Conservation (phyloP, 2,329 filamentous ascomycete genomes). For the Mycosphaerella sp. region DNA sequence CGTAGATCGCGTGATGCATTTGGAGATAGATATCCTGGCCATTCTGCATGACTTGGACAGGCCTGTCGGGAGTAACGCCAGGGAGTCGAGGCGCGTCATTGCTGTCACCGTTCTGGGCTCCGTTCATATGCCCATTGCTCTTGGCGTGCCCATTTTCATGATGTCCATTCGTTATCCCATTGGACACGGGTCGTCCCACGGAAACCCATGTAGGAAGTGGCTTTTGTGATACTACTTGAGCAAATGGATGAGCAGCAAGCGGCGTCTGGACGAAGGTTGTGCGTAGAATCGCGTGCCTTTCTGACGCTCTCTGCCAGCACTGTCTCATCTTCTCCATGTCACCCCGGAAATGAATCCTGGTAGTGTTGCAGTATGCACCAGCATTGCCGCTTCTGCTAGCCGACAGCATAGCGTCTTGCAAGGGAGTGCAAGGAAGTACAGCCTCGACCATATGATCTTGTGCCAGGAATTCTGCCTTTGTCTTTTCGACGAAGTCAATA, state of each 20-base stretch:
- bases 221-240: constrained; percentile 60
- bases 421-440: constrained; percentile 73
- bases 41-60: constrained; percentile 12
- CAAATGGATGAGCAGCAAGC: constrained; percentile 55
- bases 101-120: background rate
- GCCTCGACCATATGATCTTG: constrained; percentile 38
- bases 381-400: constrained; percentile 41
- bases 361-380: constrained; percentile 64
- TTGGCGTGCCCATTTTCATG: constrained; percentile 3
- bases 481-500: constrained; percentile 7
- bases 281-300: constrained; percentile 67
- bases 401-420: constrained; percentile 83
- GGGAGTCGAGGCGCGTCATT: background rate
- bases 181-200: background rate
- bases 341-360: constrained; percentile 55
- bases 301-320: constrained; percentile 58
- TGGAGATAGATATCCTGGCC: constrained; percentile 39
- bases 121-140: constrained; percentile 2
- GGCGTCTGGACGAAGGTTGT: constrained; percentile 67
- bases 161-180: constrained; percentile 2
- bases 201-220: constrained; percentile 40
- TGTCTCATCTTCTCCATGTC: constrained; percentile 46
- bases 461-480: background rate
- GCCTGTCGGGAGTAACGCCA: constrained; percentile 7
- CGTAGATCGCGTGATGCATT: constrained; percentile 80